Base-by-base conservation (phyloP, 202 grass and related monocot species). In the Saccharum hybrid region DNA sequence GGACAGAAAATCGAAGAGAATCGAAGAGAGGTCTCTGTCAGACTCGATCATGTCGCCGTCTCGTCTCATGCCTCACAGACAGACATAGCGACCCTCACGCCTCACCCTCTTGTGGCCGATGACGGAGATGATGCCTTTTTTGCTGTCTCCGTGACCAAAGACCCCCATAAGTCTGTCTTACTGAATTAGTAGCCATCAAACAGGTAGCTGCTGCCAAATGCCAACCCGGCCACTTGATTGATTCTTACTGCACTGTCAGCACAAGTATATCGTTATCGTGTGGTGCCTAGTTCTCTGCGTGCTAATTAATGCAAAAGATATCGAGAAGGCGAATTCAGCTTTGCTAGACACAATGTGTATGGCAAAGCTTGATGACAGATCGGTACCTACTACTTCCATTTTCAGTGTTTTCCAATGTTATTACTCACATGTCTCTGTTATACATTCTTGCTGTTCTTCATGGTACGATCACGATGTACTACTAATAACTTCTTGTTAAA, bases 1-100 rank as follows among this genome's bases (percentile, higher is more conserved):
- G 26, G 26, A 26, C 26, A 26, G 26, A 26, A 26, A 26, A 26
- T 26, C 26, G 26, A 26, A 26, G 26, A 26, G 26, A 26, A 26
- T 26, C 26, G 36, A 60, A 57, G 36, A 61, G 60, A 42, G 31
- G 39, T 77, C 23, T 77, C 22, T 5, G 38, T 63, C 74, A 76
- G 37, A 63, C 12, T 56, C 51, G 26, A 26, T 26, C 26, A 56
- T 28, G 21, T 63, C 57, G 5, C 14, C 21, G 4, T 28, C 38
- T 1, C 19, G 19, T 38, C 18, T 60, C 18, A 77, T 63, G 74
- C 12, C 15, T 63, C 74, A 33, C 71, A 63, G 74, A 63, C 23
- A 64, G 22, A 45, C 31, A 77, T 4, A 64, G 59, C 7, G 51
- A 56, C 16, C 16, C 43, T 38, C 37, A 38, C 37, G 37, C 37